Evolutionary conservation across 2,329 filamentous ascomycete genomes (phyloP), one percentile per base, ranked within the genome.

Genomic region (Blastomyces emzantsi): DNA sequence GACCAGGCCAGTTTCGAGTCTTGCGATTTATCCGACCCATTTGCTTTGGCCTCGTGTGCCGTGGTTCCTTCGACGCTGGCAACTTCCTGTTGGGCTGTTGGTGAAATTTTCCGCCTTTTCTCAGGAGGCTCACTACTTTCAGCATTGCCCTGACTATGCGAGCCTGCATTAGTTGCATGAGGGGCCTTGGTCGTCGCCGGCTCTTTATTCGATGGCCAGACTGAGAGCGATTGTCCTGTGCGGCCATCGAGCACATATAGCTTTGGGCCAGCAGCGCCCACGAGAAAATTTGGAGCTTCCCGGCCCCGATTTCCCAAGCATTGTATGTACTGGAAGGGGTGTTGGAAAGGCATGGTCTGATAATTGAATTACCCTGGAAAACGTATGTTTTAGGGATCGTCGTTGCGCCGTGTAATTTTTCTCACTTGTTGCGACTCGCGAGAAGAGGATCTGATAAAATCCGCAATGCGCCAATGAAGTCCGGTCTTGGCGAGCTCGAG

Each of bases 201-300:
- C 8, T 56, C 57, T 59, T 57, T 36, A 22, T 36, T 11, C 45
- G 61, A 64, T 30, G 80, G 78, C 89, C 89, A 92, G 70, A 81
- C 79, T 54, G 83, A 85, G 22, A 90, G 73, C 61, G 85, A 78
- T 58, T 78, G 75, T 41, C 86, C 84, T 65, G 84, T 80, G n/a
- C 77, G 71, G 7, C 87, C 76, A 70, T 80, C 81, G 73, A 90
- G 88, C 2, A 85, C 84, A 70, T 90, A 83, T 62, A 97, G 84
- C 69, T 82, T 84, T 58, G 87, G 83, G 17, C 90, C 90, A 65
- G 87, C 86, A 33, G 90, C 89, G 47, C 88, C 89, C 69, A 95
- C 82, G 22, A 97, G 75, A 25, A 89, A 75, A 68, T 81, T 67
- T 47, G 65, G 65, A 49, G 70, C 66, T n/a, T 65, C 67, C 30